Evolutionary conservation across 2,329 filamentous ascomycete genomes (phyloP).

Genomic region (Rhynchosporium secalis): DNA sequence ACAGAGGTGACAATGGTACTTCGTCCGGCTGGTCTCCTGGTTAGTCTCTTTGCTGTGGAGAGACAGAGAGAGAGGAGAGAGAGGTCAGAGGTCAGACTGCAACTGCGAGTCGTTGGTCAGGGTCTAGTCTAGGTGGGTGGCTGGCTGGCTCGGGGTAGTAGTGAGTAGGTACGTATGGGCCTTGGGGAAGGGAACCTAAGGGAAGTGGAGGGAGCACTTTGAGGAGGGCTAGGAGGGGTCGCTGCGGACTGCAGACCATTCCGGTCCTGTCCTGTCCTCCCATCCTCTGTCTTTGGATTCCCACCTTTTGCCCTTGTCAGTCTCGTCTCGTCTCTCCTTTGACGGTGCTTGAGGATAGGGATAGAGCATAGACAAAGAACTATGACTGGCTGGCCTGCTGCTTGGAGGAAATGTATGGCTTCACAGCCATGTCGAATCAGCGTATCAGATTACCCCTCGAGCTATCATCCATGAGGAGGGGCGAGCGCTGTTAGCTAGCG

Average conservation of each 20-base stretch:
- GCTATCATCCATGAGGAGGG: not conserved
- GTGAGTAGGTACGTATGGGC: slow-evolving; percentile 6
- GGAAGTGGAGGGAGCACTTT: not conserved
- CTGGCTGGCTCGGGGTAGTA: no score
- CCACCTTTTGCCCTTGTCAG: not conserved
- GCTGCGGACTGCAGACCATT: not conserved
- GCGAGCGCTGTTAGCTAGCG: slow-evolving; percentile 5
- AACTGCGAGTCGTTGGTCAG: slow-evolving; percentile 8
- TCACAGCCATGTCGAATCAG: slow-evolving; percentile 14
- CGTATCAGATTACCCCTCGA: not conserved
- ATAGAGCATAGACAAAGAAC: not conserved
- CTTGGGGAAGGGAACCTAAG: slow-evolving; percentile 6
- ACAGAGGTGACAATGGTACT: slow-evolving; percentile 26
- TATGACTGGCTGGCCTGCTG: slow-evolving; percentile 5
- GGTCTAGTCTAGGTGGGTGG: slow-evolving; percentile 18
- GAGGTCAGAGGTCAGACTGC: not conserved
- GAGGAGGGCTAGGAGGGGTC: slow-evolving; percentile 13
- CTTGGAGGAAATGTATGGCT: slow-evolving; percentile 6
- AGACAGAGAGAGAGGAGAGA: not conserved
- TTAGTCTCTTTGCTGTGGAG: slow-evolving; percentile 10
- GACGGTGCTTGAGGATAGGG: slow-evolving; percentile 1
- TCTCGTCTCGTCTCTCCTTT: not conserved
- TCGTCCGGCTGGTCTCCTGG: slow-evolving; percentile 16
- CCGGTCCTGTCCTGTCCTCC: not conserved
- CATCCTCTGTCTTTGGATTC: not conserved